Evolutionary conservation across 148 eudicot genomes (phyloP), one percentile per base, ranked within the genome.

Genomic region (Vaccinium darrowii): DNA sequence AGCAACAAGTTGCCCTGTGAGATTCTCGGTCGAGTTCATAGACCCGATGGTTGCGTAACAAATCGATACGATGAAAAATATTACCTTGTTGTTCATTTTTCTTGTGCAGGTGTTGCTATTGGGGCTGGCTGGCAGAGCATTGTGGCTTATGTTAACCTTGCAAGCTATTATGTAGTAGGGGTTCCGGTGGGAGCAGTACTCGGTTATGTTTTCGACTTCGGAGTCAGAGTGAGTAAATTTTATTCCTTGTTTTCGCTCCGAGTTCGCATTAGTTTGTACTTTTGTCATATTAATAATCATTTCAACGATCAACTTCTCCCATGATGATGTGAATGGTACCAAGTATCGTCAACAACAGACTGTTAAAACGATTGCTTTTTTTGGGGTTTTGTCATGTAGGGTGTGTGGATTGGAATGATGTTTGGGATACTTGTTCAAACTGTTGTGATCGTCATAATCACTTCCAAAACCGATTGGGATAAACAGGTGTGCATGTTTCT

Each of bases 361-460:
- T 0, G 11, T 14, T 52, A 52, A 52, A 58, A 16, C 3, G 18
- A 18, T 4, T 58, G 14, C 21, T 78, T 8, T 72, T 52, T 60
- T 18, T 2, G 47, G 12, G 49, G 76, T 87, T 58, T 80, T 87
- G 76, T 39, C 81, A 43, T 52, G 65, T 52, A 90, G 92, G 92
- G 92, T 79, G 90, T 90, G 36, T 90, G 92, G 92, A 79, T 82
- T 76, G 92, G 92, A 51, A 90, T 90, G 92, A 8, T 88, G 50
- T 27, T 88, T 25, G 92, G 92, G 19, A 90, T 88, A 27, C 77
- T 90, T 7, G 54, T 87, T 27, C 92, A 90, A 54, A 88, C 92
- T 7, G 33, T 84, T 62, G 83, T 90, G 4, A 86, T 90, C 53
- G 0, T 87, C 18, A 85, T 87, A 78, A 84, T 90, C 71, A 88